These are phyloP conservation scores for Suhomyces panamericanus DNA, from an alignment of 1,139 yeast species.

Conservation along the genomic window DNA sequence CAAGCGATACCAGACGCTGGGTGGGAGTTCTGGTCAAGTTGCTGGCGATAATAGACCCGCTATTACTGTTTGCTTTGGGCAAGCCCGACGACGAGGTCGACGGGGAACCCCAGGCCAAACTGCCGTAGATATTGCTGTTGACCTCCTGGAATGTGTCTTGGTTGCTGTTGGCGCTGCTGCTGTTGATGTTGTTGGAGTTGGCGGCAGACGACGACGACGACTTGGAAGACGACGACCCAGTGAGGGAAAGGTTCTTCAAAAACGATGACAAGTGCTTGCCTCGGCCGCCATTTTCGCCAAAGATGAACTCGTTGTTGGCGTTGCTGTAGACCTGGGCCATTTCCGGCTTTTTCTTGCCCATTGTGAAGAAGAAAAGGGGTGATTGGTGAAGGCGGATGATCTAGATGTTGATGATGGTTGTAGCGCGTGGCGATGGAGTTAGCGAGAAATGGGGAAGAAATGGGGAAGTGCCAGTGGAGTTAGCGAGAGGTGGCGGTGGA, in stretches of 20 bases:
- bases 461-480: background rate
- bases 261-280: conserved; percentile 64
- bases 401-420: background rate
- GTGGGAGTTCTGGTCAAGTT: conserved; percentile 18
- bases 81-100: background rate
- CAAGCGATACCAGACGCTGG: conserved; percentile 26
- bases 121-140: conserved; percentile 45
- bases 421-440: background rate
- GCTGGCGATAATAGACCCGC: conserved; percentile 20
- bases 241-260: conserved; percentile 49
- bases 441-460: no score
- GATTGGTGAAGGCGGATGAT: background rate
- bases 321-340: conserved; percentile 59
- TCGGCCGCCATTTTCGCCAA: conserved; percentile 67
- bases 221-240: conserved; percentile 20
- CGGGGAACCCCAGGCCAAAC: conserved; percentile 29
- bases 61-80: conserved; percentile 12
- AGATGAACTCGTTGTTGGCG: conserved; percentile 57
- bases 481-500: background rate
- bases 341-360: conserved; percentile 52
- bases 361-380: conserved; percentile 12
- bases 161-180: no score
- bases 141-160: conserved; percentile 28
- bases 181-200: no score
- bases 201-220: background rate